phyloP scores from a whole-genome alignment of 2,329 filamentous ascomycete genomes.

The Trichoderma afroharzianum region DNA sequence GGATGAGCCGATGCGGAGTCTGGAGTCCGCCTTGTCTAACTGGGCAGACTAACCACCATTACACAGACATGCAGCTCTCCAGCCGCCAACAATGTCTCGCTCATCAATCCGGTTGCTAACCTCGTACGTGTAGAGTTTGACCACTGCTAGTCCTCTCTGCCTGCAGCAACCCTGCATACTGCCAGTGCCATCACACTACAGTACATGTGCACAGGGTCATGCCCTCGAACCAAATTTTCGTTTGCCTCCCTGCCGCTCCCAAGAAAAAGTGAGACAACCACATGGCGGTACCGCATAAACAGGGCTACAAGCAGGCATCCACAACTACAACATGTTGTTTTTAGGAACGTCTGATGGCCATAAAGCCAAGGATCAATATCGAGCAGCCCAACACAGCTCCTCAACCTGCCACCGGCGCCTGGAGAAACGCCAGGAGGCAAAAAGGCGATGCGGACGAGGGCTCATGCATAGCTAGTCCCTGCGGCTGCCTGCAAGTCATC shows the following conservation, averaged over 20 bases:
- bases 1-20: conserved; percentile 1
- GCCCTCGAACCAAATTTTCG: background rate
- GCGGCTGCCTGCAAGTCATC: conserved; percentile 19
- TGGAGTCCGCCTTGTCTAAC: conserved; percentile 6
- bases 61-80: conserved; percentile 4
- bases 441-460: conserved; percentile 7
- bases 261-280: conserved; percentile 7
- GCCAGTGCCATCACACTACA: conserved; percentile 11
- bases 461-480: conserved; percentile 10
- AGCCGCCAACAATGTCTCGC: background rate
- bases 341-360: conserved; percentile 1
- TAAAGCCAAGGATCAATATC: background rate
- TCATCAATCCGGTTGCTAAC: background rate
- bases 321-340: background rate
- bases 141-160: background rate
- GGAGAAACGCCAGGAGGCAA: conserved; percentile 3
- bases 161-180: conserved; percentile 15
- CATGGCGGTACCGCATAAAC: conserved; percentile 4
- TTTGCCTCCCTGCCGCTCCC: conserved; percentile 4
- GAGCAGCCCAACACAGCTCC: background rate
- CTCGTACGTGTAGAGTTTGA: background rate
- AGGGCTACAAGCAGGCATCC: background rate
- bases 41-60: background rate
- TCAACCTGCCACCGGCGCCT: background rate
- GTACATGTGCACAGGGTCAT: conserved; percentile 4